These are phyloP conservation scores for Saccharum spontaneum DNA, from an alignment of 176 grass and related monocot genomes.

Conservation along the genomic window DNA sequence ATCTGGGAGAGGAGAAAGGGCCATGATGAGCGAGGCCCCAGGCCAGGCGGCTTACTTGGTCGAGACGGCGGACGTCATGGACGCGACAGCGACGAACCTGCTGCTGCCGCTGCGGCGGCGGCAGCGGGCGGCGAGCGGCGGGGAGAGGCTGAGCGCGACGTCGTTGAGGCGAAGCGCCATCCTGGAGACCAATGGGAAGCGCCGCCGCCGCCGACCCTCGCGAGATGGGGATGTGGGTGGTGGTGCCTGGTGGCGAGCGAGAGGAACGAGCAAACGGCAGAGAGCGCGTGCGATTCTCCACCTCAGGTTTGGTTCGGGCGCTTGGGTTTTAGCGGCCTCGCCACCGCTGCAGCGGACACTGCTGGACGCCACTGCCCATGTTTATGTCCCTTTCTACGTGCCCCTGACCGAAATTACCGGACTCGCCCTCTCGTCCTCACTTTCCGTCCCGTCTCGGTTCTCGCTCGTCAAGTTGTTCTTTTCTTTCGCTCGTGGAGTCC, in stretches of 20 bases:
- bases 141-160: slow-evolving; percentile 21
- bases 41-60: slow-evolving; percentile 32
- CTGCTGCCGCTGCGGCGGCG: not conserved
- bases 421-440: too few relatives aligned
- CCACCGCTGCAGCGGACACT: not conserved
- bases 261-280: not conserved
- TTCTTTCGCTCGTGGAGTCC: not conserved
- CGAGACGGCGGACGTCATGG: slow-evolving; percentile 36
- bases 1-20: not conserved
- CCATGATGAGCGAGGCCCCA: not conserved
- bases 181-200: slow-evolving; percentile 32
- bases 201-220: not conserved
- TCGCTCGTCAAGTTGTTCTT: not conserved
- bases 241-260: not conserved
- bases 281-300: slow-evolving; percentile 15
- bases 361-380: not conserved
- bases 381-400: not conserved
- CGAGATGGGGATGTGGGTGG: slow-evolving; percentile 34
- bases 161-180: slow-evolving; percentile 55
- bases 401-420: not conserved
- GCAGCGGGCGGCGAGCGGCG: slow-evolving; percentile 33
- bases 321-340: slow-evolving; percentile 18
- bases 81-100: slow-evolving; percentile 46
- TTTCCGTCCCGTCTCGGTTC: too few relatives aligned
- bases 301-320: slow-evolving; percentile 27